phyloP scores from a whole-genome alignment of 768 basidiomycete species.

The Pleurotus cornucopiae region DNA sequence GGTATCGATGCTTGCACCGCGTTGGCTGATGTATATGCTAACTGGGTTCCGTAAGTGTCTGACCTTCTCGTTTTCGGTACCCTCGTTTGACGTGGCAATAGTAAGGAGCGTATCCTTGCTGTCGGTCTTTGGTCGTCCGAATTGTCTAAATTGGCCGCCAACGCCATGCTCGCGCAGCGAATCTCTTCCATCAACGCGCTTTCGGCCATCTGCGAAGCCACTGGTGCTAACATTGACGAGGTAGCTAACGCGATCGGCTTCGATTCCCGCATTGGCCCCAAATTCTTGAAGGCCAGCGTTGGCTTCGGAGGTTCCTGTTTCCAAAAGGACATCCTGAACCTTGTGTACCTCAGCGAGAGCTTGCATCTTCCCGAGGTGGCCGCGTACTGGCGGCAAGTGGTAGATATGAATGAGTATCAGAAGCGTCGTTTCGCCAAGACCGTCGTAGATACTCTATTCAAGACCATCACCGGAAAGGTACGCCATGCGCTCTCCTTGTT shows the following conservation, averaged over 20 bases:
- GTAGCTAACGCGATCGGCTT: constrained; percentile 92
- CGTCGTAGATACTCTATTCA: constrained; percentile 97
- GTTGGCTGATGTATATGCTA: constrained; percentile 79
- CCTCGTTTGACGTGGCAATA: constrained; percentile 21
- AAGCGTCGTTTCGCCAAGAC: constrained; percentile 93
- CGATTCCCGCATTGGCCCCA: constrained; percentile 89
- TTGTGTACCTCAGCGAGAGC: constrained; percentile 95
- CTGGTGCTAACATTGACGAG: constrained; percentile 98
- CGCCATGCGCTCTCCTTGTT: constrained; percentile 14
- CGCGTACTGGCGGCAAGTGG: constrained; percentile 95
- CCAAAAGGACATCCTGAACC: constrained; percentile 99
- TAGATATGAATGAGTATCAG: constrained; percentile 98
- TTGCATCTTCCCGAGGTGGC: constrained; percentile 95
- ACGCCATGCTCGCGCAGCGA: constrained; percentile 98
- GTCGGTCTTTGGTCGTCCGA: constrained; percentile 99
- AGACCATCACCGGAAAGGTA: constrained; percentile 94
- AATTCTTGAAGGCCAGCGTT: constrained; percentile 92
- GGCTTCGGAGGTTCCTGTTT: constrained; percentile 99
- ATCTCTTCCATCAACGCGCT: constrained; percentile 98
- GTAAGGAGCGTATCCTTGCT: constrained; percentile 75
- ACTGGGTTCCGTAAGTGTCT: constrained; percentile 88
- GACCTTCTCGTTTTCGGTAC: background rate
- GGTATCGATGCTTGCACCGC: constrained; percentile 78
- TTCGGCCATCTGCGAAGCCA: constrained; percentile 97
- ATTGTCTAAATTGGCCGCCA: constrained; percentile 96